Base-by-base conservation (phyloP, 768 basidiomycete species). In the Cystobasidium onofrii region DNA sequence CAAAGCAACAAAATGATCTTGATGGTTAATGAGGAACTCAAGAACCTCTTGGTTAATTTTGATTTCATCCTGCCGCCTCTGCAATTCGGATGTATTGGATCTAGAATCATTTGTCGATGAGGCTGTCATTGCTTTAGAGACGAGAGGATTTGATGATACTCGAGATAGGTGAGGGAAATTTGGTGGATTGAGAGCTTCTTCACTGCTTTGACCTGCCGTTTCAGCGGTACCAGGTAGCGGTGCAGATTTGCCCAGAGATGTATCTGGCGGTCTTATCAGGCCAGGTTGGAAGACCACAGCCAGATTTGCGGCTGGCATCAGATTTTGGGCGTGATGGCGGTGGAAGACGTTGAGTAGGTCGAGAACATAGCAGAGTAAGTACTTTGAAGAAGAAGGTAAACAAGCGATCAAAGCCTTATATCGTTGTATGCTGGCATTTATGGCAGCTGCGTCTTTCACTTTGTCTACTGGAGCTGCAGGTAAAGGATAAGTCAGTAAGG, bases 251-350 rank as follows among this genome's bases (percentile, higher is more conserved):
- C 9, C 3, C 41, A 36, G 33, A 12, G 50, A 18, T 23, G 34
- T 57, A 23, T 75, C 73, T n/a, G 50, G 1, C 92, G 90, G 80
- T 93, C 91, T 91, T 74, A 99, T 88, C 3, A 99, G 84, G 20
- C 94, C 96, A 0, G 96, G 96, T 73, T 93, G 90, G 82, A 99
- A 99, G 76, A 98, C 95, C 57, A 95, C 90, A 20, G 95, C 96
- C 23, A 99, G 87, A 82, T 99, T 95, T 92, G 80, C 29, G 25
- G 95, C 90, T 0, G 90, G 94, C 95, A 99, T 99, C 61, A 94
- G 83, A 81, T 99, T 99, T 83, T 89, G 89, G 76, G 92, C 90
- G 55, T 88, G 86, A 80, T 92, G 94, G 73, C 89, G 86, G 1
- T 92, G 89, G 82, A 98, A 98, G 9, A 99, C 95, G 64, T 91